phyloP scores from a whole-genome alignment of 1,139 yeast species.

The Hansenula anomala region DNA sequence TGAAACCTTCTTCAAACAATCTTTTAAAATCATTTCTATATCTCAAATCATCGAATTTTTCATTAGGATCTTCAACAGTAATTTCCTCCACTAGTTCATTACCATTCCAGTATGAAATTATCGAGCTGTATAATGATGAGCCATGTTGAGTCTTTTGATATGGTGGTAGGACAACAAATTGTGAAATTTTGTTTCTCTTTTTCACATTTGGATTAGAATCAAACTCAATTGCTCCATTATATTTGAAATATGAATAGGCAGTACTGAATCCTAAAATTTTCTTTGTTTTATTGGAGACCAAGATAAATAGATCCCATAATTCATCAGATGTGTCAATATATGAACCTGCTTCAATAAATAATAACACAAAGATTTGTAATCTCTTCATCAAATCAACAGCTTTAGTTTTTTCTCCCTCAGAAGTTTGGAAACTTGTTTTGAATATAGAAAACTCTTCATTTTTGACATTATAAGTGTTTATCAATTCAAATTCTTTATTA shows the following conservation, averaged over 20 bases:
- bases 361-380: constrained; percentile 70
- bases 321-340: constrained; percentile 74
- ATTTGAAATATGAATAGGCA: constrained; percentile 80
- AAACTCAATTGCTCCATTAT: constrained; percentile 51
- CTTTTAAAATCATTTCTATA: constrained; percentile 74
- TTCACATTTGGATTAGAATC: constrained; percentile 38
- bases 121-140: constrained; percentile 50
- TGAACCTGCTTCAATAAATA: constrained; percentile 93
- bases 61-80: constrained; percentile 94
- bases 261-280: constrained; percentile 75
- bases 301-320: constrained; percentile 58
- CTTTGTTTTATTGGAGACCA: constrained; percentile 25
- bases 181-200: constrained; percentile 76
- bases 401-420: no score
- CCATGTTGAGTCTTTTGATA: constrained; percentile 74
- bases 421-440: constrained; percentile 26
- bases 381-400: constrained; percentile 57
- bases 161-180: constrained; percentile 79
- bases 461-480: constrained; percentile 31
- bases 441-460: constrained; percentile 33
- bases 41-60: constrained; percentile 84
- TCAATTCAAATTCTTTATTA: constrained; percentile 44
- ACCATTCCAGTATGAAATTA: constrained; percentile 50
- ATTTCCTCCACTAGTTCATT: constrained; percentile 59
- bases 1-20: constrained; percentile 31